Base-by-base conservation (phyloP, 2,329 filamentous ascomycete genomes). In the Fusarium verrucosum region DNA sequence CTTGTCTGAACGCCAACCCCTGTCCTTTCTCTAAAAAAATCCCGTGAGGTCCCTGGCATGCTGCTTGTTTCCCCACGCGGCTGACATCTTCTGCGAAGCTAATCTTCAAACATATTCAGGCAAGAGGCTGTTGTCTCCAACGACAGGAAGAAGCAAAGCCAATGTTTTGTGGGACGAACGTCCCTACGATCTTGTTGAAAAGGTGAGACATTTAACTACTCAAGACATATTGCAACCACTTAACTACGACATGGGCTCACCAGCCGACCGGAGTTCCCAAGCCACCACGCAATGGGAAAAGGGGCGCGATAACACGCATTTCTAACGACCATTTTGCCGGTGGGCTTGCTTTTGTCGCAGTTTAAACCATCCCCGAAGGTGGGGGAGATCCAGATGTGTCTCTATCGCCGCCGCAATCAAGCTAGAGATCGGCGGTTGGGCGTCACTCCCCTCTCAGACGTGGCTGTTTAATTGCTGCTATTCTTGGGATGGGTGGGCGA, bases 381-480 rank as follows among this genome's bases (percentile, higher is more conserved):
- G 58, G 49, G n/a, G 49, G 17, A 45, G 41, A 53, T 53, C 30
- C 17, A 25, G 58, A 51, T 44, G 44, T 58, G 50, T 58, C 51
- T 62, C 36, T 58, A 47, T 58, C 19, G 37, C 46, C 44, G 52
- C 60, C 40, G 63, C 58, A 53, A 49, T 47, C 50, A 55, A 50
- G 41, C 32, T 46, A 64, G 58, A 51, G 63, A 60, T 66, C 46
- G 37, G 37, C 53, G 58, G 62, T 55, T 55, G 40, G 44, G 62
- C 45, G 47, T 40, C 25, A 42, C 38, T 57, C 30, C 19, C 19
- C 32, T 16, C 44, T 58, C 33, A 45, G 62, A 43, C 46, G 43
- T 52, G 50, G 62, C 43, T 54, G 62, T 46, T 54, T 23, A 23
- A 40, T 54, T 59, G 30, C 62, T 66, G 59, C 63, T 66, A 63